Percentiles rank a stretch among this genome's conserved stretches.
phyloP scores from a whole-genome alignment of 805 yeast species.

The Wickerhamiella occidentalis region DNA sequence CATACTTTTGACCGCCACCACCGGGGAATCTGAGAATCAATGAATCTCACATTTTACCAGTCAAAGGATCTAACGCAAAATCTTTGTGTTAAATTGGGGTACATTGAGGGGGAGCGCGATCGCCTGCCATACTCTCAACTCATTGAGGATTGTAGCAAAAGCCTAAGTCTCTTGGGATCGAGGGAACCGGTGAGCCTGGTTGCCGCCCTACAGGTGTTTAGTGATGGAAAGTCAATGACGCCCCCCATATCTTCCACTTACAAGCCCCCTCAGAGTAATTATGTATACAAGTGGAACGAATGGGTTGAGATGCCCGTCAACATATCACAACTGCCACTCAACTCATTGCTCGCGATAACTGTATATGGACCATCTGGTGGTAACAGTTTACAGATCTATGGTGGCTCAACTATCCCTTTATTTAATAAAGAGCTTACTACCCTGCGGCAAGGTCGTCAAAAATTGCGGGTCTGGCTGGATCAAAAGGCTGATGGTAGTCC shows the following conservation, averaged over 20 bases:
- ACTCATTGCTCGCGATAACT: slow-evolving; percentile 46
- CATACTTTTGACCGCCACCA: not conserved
- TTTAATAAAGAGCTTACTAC: slow-evolving; percentile 48
- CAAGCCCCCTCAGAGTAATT: slow-evolving; percentile 28
- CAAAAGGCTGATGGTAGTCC: slow-evolving; percentile 26
- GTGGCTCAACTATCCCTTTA: slow-evolving; percentile 44
- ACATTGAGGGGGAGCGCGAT: slow-evolving; percentile 36
- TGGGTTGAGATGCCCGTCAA: slow-evolving; percentile 64
- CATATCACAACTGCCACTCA: slow-evolving; percentile 56
- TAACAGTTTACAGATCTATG: slow-evolving; percentile 38
- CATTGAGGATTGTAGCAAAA: slow-evolving; percentile 36
- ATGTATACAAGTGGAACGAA: slow-evolving; percentile 48
- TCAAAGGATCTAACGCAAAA: slow-evolving; percentile 44
- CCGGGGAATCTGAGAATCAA: not conserved
- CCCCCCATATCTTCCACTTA: slow-evolving; percentile 40
- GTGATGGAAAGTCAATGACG: slow-evolving; percentile 37
- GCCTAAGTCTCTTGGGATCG: slow-evolving; percentile 25
- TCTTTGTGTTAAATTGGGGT: slow-evolving; percentile 37
- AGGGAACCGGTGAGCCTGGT: slow-evolving; percentile 21
- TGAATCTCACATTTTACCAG: slow-evolving; percentile 37
- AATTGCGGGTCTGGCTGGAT: slow-evolving; percentile 36
- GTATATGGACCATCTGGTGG: slow-evolving; percentile 57
- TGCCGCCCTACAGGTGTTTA: slow-evolving; percentile 37
- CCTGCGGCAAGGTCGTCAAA: slow-evolving; percentile 61
- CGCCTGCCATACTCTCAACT: slow-evolving; percentile 36